A percentile compares a stretch with the other conserved stretches of the same genome.
phyloP scores from a whole-genome alignment of 2,329 filamentous ascomycete genomes.

The Trichoderma harzianum region DNA sequence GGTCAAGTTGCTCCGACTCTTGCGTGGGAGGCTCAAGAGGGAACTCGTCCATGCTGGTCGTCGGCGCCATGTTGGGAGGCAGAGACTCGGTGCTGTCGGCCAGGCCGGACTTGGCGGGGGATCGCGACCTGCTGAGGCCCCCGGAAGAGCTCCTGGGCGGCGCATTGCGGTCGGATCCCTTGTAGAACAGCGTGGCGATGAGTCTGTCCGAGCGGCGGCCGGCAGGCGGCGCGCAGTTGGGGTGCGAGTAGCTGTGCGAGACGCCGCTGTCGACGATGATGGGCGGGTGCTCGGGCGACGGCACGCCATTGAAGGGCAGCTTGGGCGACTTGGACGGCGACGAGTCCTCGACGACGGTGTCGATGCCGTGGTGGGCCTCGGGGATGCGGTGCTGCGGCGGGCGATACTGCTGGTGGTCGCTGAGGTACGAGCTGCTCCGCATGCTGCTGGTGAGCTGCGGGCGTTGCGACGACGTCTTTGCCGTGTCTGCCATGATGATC shows the following conservation, averaged over 20 bases:
- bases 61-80: constrained; percentile 57
- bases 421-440: constrained; percentile 60
- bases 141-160: constrained; percentile 30
- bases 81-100: constrained; percentile 35
- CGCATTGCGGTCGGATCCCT: constrained; percentile 38
- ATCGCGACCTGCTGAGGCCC: constrained; percentile 22
- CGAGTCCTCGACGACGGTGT: constrained; percentile 59
- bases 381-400: constrained; percentile 46
- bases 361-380: constrained; percentile 59
- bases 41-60: constrained; percentile 55
- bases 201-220: constrained; percentile 50
- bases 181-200: constrained; percentile 64
- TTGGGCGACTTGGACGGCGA: constrained; percentile 37
- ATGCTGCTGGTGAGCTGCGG: constrained; percentile 49
- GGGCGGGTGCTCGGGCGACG: constrained; percentile 56
- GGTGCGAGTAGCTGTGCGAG: constrained; percentile 60
- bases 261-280: constrained; percentile 61
- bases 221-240: constrained; percentile 55
- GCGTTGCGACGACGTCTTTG: constrained; percentile 36
- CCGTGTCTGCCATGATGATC: constrained; percentile 12
- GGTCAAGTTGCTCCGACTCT: constrained; percentile 57
- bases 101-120: constrained; percentile 29
- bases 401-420: constrained; percentile 62
- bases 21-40: constrained; percentile 57
- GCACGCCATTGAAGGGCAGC: constrained; percentile 57